phyloP scores from a whole-genome alignment of 352 stramenopile species.

The Phytophthora citricola region DNA sequence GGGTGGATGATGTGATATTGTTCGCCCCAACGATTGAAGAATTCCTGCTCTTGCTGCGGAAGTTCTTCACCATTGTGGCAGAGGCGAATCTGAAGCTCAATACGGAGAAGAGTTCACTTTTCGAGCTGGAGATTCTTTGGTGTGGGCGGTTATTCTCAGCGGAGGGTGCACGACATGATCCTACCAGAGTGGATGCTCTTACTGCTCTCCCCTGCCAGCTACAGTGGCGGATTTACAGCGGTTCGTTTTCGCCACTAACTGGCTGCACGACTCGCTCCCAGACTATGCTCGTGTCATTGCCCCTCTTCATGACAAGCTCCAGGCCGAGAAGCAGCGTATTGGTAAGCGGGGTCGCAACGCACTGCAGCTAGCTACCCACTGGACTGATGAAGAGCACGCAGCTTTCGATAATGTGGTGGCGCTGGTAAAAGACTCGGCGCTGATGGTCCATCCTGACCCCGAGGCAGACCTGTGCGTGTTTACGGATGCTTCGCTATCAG shows the following conservation, averaged over 20 bases:
- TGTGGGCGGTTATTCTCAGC: slow-evolving; percentile 24
- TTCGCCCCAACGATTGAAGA: slow-evolving; percentile 3
- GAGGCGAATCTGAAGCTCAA: slow-evolving; percentile 25
- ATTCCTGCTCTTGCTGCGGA: slow-evolving; percentile 6
- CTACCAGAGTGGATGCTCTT: slow-evolving; percentile 1
- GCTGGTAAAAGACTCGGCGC: not conserved
- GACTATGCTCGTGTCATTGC: not conserved
- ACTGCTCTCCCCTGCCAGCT: not conserved
- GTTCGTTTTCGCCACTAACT: slow-evolving; percentile 1
- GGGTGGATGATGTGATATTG: slow-evolving; percentile 34
- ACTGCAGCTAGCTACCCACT: not conserved
- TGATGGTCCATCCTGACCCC: not conserved
- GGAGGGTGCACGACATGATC: slow-evolving; percentile 19
- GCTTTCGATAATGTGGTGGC: not conserved
- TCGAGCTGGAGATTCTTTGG: slow-evolving; percentile 20
- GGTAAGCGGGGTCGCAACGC: not conserved
- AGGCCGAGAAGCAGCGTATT: not conserved
- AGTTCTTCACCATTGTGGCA: slow-evolving; percentile 22
- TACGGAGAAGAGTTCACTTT: slow-evolving; percentile 22
- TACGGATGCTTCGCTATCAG: no score
- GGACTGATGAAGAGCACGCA: not conserved
- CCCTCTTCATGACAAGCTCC: not conserved
- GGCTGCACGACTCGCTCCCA: not conserved
- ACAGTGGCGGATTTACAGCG: not conserved
- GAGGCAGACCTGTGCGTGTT: not conserved